Evolutionary conservation across 179 eudicot species (phyloP).

Genomic region (Amaranthus tricolor): DNA sequence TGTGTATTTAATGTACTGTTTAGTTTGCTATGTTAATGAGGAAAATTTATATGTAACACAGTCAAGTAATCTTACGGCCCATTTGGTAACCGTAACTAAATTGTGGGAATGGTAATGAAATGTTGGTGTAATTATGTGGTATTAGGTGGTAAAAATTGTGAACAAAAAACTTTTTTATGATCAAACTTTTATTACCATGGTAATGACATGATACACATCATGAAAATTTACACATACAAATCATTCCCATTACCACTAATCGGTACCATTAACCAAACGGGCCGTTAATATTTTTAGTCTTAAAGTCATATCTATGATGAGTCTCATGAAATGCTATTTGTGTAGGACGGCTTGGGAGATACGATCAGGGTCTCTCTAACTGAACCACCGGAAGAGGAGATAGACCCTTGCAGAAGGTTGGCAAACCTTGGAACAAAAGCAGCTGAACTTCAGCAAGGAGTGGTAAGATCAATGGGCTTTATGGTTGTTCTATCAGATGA

Average conservation of each 20-base stretch:
- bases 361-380: constrained; percentile 94
- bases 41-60: not conserved
- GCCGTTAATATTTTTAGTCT: not conserved
- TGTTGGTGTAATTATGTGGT: too few relatives aligned
- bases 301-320: not conserved
- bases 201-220: too few relatives aligned
- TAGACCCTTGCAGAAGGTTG: constrained; percentile 92
- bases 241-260: too few relatives aligned
- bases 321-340: constrained; percentile 20
- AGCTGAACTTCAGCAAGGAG: constrained; percentile 83
- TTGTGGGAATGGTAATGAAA: too few relatives aligned
- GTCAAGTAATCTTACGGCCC: not conserved
- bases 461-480: constrained; percentile 50
- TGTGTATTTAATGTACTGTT: not conserved
- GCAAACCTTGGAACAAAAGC: constrained; percentile 91
- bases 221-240: too few relatives aligned
- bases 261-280: too few relatives aligned
- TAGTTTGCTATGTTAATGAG: not conserved
- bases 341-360: constrained; percentile 95
- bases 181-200: too few relatives aligned
- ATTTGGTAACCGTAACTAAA: too few relatives aligned
- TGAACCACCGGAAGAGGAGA: constrained; percentile 95
- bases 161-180: too few relatives aligned
- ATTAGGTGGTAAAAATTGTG: too few relatives aligned
- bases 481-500: not conserved